A percentile compares a stretch with the other conserved stretches of the same genome.
Conservation (phyloP, 306 rosid species). For the Ochetophila trinervis region DNA sequence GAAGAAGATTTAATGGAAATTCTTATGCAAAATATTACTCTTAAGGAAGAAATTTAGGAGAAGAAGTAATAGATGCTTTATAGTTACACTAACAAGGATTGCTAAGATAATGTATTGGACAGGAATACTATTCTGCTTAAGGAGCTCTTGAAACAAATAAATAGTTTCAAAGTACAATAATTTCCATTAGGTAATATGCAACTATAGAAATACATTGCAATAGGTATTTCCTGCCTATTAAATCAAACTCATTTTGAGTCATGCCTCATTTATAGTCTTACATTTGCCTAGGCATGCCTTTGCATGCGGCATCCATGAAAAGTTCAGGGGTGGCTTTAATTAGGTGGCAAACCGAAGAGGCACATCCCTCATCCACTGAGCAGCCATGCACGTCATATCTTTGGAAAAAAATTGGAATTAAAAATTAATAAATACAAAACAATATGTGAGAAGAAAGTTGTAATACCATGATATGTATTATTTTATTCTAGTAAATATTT, state of each 20-base stretch:
- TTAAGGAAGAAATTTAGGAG: slow-evolving; percentile 8
- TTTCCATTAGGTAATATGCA: background rate
- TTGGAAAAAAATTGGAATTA: too few species aligned
- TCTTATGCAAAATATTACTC: slow-evolving; percentile 7
- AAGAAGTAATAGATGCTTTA: background rate
- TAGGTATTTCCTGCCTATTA: background rate
- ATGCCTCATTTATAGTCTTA: too few species aligned
- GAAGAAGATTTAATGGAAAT: slow-evolving; percentile 15
- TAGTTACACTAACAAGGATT: background rate
- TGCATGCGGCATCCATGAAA: background rate
- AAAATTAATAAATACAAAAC: too few species aligned
- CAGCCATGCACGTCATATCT: too few species aligned
- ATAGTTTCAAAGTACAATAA: slow-evolving; percentile 4
- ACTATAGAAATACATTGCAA: background rate
- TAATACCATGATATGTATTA: too few species aligned
- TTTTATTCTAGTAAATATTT: too few species aligned
- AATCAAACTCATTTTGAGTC: too few species aligned
- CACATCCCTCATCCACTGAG: background rate
- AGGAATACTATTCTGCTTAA: background rate
- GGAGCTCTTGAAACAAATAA: slow-evolving; percentile 1
- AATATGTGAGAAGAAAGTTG: too few species aligned
- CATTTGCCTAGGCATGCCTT: too few species aligned
- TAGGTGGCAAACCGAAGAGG: background rate
- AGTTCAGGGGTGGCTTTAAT: background rate
- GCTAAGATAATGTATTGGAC: background rate